Evolutionary conservation across 768 basidiomycete genomes (phyloP).

Genomic region (Suillus tomentosus): DNA sequence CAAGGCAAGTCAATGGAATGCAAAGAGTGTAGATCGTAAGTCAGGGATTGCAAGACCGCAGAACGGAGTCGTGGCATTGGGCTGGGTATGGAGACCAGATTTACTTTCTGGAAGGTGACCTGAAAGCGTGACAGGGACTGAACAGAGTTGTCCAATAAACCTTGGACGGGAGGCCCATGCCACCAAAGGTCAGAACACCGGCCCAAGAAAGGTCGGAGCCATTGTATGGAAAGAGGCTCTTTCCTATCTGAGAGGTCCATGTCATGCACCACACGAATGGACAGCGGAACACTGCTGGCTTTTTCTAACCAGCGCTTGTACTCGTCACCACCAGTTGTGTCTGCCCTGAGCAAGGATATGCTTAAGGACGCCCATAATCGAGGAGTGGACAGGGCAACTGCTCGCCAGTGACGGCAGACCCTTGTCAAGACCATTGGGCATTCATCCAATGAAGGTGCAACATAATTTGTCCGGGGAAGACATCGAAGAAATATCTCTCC

Average conservation of each 20-base stretch:
- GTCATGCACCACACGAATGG: constrained; percentile 31
- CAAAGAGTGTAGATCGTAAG: constrained; percentile 26
- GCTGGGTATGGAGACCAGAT: constrained; percentile 20
- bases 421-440: constrained; percentile 29
- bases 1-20: constrained; percentile 29
- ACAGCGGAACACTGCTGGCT: constrained; percentile 29
- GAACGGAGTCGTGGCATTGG: constrained; percentile 21
- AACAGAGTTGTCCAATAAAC: constrained; percentile 15
- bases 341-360: constrained; percentile 20
- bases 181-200: constrained; percentile 33
- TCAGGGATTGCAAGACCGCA: constrained; percentile 24
- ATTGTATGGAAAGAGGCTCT: constrained; percentile 14
- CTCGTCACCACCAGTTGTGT: constrained; percentile 17
- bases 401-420: constrained; percentile 35
- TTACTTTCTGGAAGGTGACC: constrained; percentile 22
- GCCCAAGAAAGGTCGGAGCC: constrained; percentile 27
- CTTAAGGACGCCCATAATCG: constrained; percentile 34
- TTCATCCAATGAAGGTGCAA: constrained; percentile 22
- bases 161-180: constrained; percentile 30
- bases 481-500: constrained; percentile 34
- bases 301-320: constrained; percentile 31
- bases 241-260: constrained; percentile 17
- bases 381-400: constrained; percentile 33
- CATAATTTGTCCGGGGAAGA: constrained; percentile 27
- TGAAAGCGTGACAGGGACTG: constrained; percentile 24